Conservation (phyloP, 257 asterid species). For the Przewalskia tangutica region DNA sequence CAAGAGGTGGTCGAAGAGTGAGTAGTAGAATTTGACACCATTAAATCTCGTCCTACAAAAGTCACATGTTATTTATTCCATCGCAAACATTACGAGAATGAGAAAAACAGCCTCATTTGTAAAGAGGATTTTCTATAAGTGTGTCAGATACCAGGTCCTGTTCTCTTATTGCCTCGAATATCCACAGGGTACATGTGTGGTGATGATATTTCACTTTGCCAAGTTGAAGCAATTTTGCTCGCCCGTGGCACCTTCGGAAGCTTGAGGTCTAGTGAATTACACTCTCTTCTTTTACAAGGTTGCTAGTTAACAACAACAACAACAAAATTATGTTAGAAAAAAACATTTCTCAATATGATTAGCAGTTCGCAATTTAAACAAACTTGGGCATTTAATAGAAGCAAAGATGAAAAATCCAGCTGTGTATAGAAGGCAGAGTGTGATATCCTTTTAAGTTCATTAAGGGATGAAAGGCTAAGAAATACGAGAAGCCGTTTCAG, state of each 20-base stretch:
- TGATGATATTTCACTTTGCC: conserved; percentile 7
- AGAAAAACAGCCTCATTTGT: background rate
- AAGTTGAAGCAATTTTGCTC: background rate
- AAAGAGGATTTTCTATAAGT: background rate
- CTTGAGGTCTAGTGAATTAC: conserved; percentile 13
- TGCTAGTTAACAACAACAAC: conserved; percentile 9
- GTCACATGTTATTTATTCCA: background rate
- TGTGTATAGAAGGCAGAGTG: background rate
- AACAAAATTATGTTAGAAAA: background rate
- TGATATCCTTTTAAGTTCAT: too few species aligned
- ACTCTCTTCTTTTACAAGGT: conserved; percentile 2
- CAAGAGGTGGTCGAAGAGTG: background rate
- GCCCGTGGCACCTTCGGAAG: conserved; percentile 17
- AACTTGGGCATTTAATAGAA: background rate
- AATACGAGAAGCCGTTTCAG: background rate
- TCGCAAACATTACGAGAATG: background rate
- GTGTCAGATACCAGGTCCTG: conserved; percentile 19
- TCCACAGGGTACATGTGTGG: background rate
- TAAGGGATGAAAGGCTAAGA: background rate
- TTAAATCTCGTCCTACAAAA: conserved; percentile 20
- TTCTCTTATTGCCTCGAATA: background rate
- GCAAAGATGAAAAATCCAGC: background rate
- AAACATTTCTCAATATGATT: background rate
- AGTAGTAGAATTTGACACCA: background rate
- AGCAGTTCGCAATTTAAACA: background rate